Evolutionary conservation across 768 basidiomycete genomes (phyloP), one percentile per base, ranked within the genome.

Genomic region (Suillus subalutaceus): DNA sequence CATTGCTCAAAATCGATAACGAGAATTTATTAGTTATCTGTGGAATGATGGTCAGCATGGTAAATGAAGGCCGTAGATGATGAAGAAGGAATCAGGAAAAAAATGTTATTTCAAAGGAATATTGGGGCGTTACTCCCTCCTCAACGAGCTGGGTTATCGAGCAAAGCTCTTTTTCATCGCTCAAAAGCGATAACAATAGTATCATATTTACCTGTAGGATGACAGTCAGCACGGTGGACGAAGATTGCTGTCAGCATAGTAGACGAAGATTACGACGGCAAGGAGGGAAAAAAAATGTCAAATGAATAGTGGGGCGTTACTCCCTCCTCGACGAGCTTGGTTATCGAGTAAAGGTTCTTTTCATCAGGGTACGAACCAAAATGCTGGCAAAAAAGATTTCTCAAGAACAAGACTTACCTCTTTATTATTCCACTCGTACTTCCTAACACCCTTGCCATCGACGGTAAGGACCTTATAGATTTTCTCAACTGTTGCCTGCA

Each of bases 251-350:
- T 26, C 26, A 26, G 26, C 26, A 26, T 26, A 26, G 26, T 26
- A 26, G 26, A 26, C 26, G 26, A 26, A 26, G 16, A 56, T 32
- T 53, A 62, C 61, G 32, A 35, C 8, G 61, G 63, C 15, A 40
- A 63, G 15, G 66, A 55, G 52, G 58, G 65, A 70, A 32, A 72
- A 72, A 72, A 74, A 71, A 85, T 92, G 84, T 93, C 92, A 90
- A 78, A 75, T 87, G 84, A 79, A 83, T 82, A 68, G 72, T 82
- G 89, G 89, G 89, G 91, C 90, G 91, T 93, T 91, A 92, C 90
- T 92, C 91, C 92, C 88, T 81, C 88, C 89, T 95, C 93, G 83
- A 92, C 84, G 94, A 95, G 94, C 93, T 95, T 93, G 90, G 93
- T 94, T 94, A 86, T 73, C 86, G 90, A 91, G 90, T 90, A 76